Percentiles rank a stretch among this genome's conserved stretches.
These are phyloP conservation scores for Fraxinus anomala DNA, from an alignment of 257 asterid genomes.

Conservation along the genomic window DNA sequence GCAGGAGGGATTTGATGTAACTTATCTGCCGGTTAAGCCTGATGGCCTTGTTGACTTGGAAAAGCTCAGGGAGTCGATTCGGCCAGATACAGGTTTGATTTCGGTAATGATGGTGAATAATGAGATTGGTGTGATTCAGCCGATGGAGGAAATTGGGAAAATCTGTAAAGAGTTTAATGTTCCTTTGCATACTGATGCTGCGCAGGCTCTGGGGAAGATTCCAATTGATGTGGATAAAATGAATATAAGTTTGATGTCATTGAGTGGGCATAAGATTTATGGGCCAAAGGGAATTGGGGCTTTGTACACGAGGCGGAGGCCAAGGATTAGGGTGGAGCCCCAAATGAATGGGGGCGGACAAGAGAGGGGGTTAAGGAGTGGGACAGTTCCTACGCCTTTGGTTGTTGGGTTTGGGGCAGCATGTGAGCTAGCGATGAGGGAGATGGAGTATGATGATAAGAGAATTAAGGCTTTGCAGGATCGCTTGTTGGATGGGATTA, in stretches of 20 bases:
- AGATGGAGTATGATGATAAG: constrained; percentile 81
- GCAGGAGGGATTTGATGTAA: constrained; percentile 87
- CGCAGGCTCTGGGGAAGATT: constrained; percentile 88
- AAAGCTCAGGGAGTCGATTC: constrained; percentile 61
- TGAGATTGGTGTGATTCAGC: constrained; percentile 94
- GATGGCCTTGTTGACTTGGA: constrained; percentile 79
- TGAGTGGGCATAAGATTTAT: constrained; percentile 94
- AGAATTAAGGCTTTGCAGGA: constrained; percentile 67
- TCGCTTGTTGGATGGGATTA: constrained; percentile 70
- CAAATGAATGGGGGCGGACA: constrained; percentile 99
- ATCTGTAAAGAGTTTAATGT: constrained; percentile 79
- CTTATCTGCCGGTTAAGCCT: constrained; percentile 72
- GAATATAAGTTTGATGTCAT: constrained; percentile 93
- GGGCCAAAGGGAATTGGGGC: constrained; percentile 97
- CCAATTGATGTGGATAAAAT: constrained; percentile 83
- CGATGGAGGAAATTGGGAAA: constrained; percentile 80
- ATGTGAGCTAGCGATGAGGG: constrained; percentile 87
- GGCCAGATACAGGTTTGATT: constrained; percentile 83
- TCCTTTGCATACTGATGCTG: constrained; percentile 92
- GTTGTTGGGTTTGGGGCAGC: constrained; percentile 97
- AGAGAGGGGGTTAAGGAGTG: constrained; percentile 97
- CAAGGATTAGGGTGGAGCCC: constrained; percentile 90
- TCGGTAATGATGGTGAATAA: constrained; percentile 98
- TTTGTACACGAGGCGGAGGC: constrained; percentile 84
- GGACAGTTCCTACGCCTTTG: constrained; percentile 91